phyloP scores from a whole-genome alignment of 495 filamentous ascomycete species.

The Penicillium roqueforti region DNA sequence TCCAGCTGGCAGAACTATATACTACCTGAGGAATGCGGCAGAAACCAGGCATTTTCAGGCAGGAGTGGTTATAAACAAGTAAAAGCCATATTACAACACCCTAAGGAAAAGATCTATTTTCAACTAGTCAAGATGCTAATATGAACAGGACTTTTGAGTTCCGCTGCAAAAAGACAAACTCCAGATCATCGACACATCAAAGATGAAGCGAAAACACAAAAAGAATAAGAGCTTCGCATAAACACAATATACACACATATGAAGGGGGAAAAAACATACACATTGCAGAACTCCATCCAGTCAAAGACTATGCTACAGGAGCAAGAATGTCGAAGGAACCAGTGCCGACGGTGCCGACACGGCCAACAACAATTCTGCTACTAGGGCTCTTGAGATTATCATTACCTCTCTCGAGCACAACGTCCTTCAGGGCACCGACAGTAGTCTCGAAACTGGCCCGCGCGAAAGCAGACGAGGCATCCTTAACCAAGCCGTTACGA shows the following conservation, averaged over 20 bases:
- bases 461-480: constrained; percentile 81
- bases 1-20: no score
- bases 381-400: constrained; percentile 84
- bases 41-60: no score
- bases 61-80: not conserved
- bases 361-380: constrained; percentile 82
- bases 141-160: constrained; percentile 39
- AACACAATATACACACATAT: constrained; percentile 27
- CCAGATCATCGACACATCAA: constrained; percentile 40
- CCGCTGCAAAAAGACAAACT: constrained; percentile 42
- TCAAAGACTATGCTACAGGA: constrained; percentile 48
- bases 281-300: constrained; percentile 19
- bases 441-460: constrained; percentile 99
- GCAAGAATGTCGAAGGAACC: constrained; percentile 87
- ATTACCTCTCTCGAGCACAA: constrained; percentile 81
- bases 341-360: constrained; percentile 76
- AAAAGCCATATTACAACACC: not conserved
- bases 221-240: constrained; percentile 8
- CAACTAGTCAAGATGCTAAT: constrained; percentile 30
- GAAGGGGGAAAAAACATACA: constrained; percentile 7
- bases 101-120: constrained; percentile 22
- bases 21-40: no score
- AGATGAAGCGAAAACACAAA: constrained; percentile 24
- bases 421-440: constrained; percentile 84
- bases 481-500: constrained; percentile 72